Evolutionary conservation across 805 yeast genomes (phyloP).

Genomic region (Starmerella roubikii): DNA sequence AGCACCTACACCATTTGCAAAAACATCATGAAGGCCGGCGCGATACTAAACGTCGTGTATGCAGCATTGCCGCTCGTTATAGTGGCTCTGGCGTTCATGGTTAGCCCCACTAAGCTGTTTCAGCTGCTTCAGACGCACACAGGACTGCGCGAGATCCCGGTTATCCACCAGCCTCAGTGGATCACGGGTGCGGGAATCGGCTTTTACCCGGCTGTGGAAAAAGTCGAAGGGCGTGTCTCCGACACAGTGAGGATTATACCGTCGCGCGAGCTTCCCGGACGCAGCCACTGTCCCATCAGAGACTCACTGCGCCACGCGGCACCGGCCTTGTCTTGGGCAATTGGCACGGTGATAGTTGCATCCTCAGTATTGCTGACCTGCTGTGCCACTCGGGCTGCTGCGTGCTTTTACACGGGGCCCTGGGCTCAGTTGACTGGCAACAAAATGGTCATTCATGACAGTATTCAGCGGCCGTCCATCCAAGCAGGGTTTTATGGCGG

Average conservation of each 20-base stretch:
- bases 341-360: slow-evolving; percentile 26
- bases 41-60: slow-evolving; percentile 36
- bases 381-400: slow-evolving; percentile 25
- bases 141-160: slow-evolving; percentile 24
- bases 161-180: slow-evolving; percentile 57
- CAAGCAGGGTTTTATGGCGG: slow-evolving; percentile 60
- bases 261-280: slow-evolving; percentile 34
- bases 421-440: slow-evolving; percentile 6
- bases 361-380: slow-evolving; percentile 17
- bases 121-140: no score
- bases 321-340: slow-evolving; percentile 31
- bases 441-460: slow-evolving; percentile 1
- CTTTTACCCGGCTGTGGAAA: no score
- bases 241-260: slow-evolving; percentile 47
- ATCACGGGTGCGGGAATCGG: slow-evolving; percentile 45
- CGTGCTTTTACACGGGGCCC: slow-evolving; percentile 19
- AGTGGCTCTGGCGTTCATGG: slow-evolving; percentile 25
- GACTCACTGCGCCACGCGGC: slow-evolving; percentile 28
- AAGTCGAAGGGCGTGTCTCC: slow-evolving; percentile 36
- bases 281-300: slow-evolving; percentile 36
- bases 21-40: slow-evolving; percentile 40
- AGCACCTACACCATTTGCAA: slow-evolving; percentile 37
- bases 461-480: no score
- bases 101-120: no score
- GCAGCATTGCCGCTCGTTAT: slow-evolving; percentile 40